Base-by-base conservation (phyloP, 148 eudicot species). In the Cornus kousa region DNA sequence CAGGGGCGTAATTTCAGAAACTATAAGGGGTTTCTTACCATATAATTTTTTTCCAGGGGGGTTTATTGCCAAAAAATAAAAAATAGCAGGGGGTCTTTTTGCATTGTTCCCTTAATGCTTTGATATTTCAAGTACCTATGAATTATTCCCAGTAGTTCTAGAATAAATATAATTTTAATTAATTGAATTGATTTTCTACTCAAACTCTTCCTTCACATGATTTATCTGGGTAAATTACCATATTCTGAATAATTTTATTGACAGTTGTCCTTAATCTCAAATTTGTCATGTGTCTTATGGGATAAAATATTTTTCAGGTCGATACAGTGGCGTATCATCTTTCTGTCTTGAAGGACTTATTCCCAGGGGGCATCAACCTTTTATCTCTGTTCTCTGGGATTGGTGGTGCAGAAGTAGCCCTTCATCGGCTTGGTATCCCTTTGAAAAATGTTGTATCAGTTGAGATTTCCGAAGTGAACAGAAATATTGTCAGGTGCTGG, bases 321-420 rank as follows among this genome's bases (percentile, higher is more conserved):
- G 97, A 92, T 76, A 92, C 98, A 5, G 97, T 92, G 74, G 98
- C 92, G 3, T 94, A 92, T 70, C 98, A 92, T 70, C 83, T 94
- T 0, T 94, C 78, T 12, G 88, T 83, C 7, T 59, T 87, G 60
- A 87, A 81, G 57, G 69, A 79, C 9, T 4, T 85, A 60, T 85
- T 62, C 33, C 90, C 85, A 0, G 9, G 32, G 7, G 88, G 90
- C 19, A 87, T 87, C n/a, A 87, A 76, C 32, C 76, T 87, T 12
- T 79, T 83, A 3, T 87, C 90, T 6, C 86, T 87, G 9, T 87
- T 87, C 81, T 85, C 90, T 9, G 90, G 88, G 9, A 87, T 88
- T 40, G 90, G 90, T 9, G 87, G 90, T 9, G 90, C 88, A 14
- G 88, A 88, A 28, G 78, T 88, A 16, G 87, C 90, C 13, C 79